Conservation (phyloP, 2,329 filamentous ascomycete genomes). For the Diplodia mutila region DNA sequence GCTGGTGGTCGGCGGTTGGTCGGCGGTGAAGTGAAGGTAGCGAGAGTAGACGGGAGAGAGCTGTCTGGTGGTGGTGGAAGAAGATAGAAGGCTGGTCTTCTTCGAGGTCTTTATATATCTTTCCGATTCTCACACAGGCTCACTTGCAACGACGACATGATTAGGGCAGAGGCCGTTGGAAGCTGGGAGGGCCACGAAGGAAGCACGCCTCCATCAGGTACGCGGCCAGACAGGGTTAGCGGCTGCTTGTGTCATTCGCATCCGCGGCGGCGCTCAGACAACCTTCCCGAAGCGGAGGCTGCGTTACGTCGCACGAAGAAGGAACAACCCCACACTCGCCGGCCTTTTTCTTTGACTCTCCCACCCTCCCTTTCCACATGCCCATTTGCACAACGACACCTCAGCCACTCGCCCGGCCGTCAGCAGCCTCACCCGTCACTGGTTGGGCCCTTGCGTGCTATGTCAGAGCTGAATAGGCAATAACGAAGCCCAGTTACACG, state of each 20-base stretch:
- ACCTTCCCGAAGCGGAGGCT: background rate
- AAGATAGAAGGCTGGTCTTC: background rate
- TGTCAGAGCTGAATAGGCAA: conserved; percentile 15
- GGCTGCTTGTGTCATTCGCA: background rate
- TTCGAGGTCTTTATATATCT: background rate
- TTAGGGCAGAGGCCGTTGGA: background rate
- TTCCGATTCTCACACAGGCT: background rate
- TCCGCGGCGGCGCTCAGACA: conserved; percentile 15
- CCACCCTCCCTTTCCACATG: background rate
- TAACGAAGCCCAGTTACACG: background rate
- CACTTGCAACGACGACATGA: background rate
- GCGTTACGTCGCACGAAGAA: conserved; percentile 18
- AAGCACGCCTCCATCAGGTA: background rate
- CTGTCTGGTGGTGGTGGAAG: conserved; percentile 2
- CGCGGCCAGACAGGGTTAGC: conserved; percentile 3
- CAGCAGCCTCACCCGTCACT: background rate
- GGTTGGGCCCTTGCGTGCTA: conserved; percentile 15
- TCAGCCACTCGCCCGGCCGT: background rate
- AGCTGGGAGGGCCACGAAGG: background rate
- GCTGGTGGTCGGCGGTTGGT: background rate
- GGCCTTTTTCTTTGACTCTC: background rate
- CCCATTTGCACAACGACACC: background rate
- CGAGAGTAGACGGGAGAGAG: conserved; percentile 1
- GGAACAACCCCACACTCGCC: conserved; percentile 3
- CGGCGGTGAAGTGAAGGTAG: background rate